Conservation (phyloP, 768 basidiomycete genomes). For the Suillus cothurnatus region DNA sequence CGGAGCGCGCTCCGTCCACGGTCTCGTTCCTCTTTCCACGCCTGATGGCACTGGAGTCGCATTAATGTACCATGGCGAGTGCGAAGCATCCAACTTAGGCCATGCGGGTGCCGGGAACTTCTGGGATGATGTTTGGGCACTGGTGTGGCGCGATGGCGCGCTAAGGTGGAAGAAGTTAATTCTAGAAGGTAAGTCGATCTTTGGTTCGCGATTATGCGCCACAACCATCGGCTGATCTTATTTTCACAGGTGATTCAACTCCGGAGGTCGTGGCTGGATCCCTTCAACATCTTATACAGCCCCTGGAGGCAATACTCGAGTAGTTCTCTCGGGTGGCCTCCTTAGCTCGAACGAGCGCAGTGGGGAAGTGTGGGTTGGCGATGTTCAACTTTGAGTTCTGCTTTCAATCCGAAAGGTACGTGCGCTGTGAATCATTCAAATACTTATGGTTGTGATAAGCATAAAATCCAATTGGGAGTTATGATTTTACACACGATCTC, state of each 20-base stretch:
- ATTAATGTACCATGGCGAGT: slow-evolving; percentile 40
- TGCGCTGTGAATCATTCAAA: background rate
- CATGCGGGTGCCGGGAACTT: slow-evolving; percentile 44
- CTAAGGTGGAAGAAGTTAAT: slow-evolving; percentile 32
- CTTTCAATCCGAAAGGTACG: background rate
- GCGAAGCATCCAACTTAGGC: slow-evolving; percentile 36
- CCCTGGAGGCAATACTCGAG: slow-evolving; percentile 22
- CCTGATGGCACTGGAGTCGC: slow-evolving; percentile 21
- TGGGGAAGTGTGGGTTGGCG: slow-evolving; percentile 43
- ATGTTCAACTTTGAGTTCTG: slow-evolving; percentile 24
- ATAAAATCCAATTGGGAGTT: too few relatives aligned
- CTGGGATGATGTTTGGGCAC: slow-evolving; percentile 41
- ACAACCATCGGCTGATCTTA: background rate
- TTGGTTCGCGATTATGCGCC: background rate
- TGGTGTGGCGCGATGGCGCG: slow-evolving; percentile 21
- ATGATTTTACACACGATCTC: background rate
- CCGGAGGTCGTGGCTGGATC: slow-evolving; percentile 49
- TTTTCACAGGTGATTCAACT: slow-evolving; percentile 2
- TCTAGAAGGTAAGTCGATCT: slow-evolving; percentile 8
- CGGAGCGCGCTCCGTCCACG: slow-evolving; percentile 37
- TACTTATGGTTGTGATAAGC: background rate
- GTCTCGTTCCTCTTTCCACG: slow-evolving; percentile 29
- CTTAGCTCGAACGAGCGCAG: slow-evolving; percentile 43
- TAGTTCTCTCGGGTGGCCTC: slow-evolving; percentile 44
- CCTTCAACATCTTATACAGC: slow-evolving; percentile 29